Conservation (phyloP, 2,329 filamentous ascomycete genomes). For the Paraphoma sp. region DNA sequence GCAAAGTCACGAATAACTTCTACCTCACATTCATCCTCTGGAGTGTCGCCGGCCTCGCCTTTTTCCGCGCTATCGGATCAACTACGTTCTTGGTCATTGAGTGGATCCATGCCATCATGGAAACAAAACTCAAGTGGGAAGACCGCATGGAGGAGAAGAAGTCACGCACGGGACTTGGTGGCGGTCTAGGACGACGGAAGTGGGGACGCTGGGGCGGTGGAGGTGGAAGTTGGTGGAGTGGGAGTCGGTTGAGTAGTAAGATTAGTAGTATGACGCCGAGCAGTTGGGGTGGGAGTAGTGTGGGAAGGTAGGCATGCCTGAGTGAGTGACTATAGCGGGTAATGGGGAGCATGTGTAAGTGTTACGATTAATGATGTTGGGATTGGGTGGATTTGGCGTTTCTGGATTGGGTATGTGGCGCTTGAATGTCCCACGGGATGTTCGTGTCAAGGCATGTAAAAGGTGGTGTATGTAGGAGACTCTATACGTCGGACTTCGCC, state of each 20-base stretch:
- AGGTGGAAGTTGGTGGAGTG: constrained; percentile 48
- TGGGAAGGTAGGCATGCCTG: constrained; percentile 12
- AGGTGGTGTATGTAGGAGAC: neutral
- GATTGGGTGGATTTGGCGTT: neutral
- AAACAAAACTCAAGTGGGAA: constrained; percentile 75
- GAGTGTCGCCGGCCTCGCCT: constrained; percentile 82
- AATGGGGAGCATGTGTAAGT: neutral
- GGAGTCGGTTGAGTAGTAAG: constrained; percentile 48
- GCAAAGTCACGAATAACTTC: constrained; percentile 78
- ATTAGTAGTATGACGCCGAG: constrained; percentile 41
- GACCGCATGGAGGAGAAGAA: constrained; percentile 43
- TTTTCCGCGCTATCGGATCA: constrained; percentile 86
- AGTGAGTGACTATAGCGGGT: too few relatives aligned
- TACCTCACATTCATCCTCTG: constrained; percentile 95
- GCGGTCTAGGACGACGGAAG: constrained; percentile 29
- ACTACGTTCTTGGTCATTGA: constrained; percentile 85
- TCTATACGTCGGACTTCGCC: neutral
- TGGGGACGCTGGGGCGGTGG: constrained; percentile 13
- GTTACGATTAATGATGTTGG: constrained; percentile 1
- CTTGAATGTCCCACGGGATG: too few relatives aligned
- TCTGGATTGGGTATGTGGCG: neutral
- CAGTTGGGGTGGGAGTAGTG: constrained; percentile 42
- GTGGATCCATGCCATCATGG: constrained; percentile 80
- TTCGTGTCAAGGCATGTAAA: neutral
- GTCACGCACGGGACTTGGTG: constrained; percentile 32